phyloP scores from a whole-genome alignment of 1,284 basidiomycete species.

The Tylopilus sp. region DNA sequence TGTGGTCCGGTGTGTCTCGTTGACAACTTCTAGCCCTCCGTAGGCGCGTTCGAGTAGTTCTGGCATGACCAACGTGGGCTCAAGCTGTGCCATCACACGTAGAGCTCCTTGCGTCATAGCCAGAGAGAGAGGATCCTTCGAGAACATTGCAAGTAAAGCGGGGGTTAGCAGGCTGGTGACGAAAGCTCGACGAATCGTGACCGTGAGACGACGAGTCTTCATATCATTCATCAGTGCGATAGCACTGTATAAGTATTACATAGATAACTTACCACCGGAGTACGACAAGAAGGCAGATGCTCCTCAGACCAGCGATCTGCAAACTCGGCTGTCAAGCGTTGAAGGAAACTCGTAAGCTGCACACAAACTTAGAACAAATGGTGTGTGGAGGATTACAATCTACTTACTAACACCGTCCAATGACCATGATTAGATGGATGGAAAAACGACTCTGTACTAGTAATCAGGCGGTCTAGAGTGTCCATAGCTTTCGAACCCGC shows the following conservation, averaged over 20 bases:
- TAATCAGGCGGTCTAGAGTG: constrained; percentile 85
- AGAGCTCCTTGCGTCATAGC: constrained; percentile 70
- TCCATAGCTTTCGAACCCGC: constrained; percentile 91
- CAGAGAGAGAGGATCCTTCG: constrained; percentile 75
- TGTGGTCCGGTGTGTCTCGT: constrained; percentile 92
- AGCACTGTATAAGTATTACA: background rate
- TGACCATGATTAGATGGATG: constrained; percentile 81
- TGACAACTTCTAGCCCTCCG: constrained; percentile 88
- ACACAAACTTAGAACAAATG: constrained; percentile 12
- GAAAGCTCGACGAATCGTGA: constrained; percentile 80
- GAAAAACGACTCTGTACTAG: constrained; percentile 91
- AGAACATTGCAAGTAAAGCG: constrained; percentile 92
- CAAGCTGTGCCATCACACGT: constrained; percentile 75
- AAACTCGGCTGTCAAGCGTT: constrained; percentile 78
- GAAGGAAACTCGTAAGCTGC: constrained; percentile 34
- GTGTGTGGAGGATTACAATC: background rate
- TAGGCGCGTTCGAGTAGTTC: constrained; percentile 91
- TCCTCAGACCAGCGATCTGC: constrained; percentile 83
- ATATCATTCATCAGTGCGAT: constrained; percentile 4
- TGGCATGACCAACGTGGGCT: constrained; percentile 89
- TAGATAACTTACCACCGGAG: constrained; percentile 59
- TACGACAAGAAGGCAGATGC: constrained; percentile 76
- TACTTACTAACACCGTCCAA: constrained; percentile 67
- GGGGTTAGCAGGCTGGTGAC: constrained; percentile 84
- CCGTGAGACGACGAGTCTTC: constrained; percentile 76